Base-by-base conservation (phyloP, 2,329 filamentous ascomycete genomes). In the Cladophialophora bantiana region DNA sequence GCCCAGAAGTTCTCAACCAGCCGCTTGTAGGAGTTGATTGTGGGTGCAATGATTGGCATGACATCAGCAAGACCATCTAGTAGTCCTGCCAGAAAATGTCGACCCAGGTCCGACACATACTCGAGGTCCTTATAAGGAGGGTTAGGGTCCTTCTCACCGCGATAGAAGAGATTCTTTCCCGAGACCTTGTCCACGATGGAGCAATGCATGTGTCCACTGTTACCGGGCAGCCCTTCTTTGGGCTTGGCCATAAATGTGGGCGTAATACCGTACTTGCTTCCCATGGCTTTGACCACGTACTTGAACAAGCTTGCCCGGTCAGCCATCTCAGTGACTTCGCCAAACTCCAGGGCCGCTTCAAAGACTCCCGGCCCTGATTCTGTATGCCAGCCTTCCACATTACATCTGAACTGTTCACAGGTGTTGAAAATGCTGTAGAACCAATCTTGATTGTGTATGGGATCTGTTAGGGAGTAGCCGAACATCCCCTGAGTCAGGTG, bases 201-300 rank as follows among this genome's bases (percentile, higher is more conserved):
- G 68, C 98, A 84, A 78, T 99, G 95, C 85, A 97, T 94, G 77
- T 99, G 95, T 0, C 95, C 95, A 70, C 91, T 95, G 82, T 98
- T 98, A 55, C 95, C 95, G 0, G 95, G 95, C 0, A 98, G 83
- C 0, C 94, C 93, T 74, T 96, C 87, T 71, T 91, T 89, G 2
- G 95, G 95, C 80, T 99, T 99, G 15, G 95, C 95, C 95, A 99
- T 99, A 83, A 99, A 99, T 79, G 92, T 96, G 0, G 95, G 95
- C 0, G 93, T 97, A 76, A 99, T 96, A 72, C 92, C 93, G 77
- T 93, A 92, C 75, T 92, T 90, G 64, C 88, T 90, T 53, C 92
- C 92, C 45, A 97, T 87, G 9, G 92, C 93, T 81, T 97, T 97
- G 71, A 97, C 93, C 20, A 91, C 89, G 73, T 96, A 92, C 85